These are phyloP conservation scores for Phytophthora constricta DNA, from an alignment of 352 stramenopile genomes.

Conservation along the genomic window DNA sequence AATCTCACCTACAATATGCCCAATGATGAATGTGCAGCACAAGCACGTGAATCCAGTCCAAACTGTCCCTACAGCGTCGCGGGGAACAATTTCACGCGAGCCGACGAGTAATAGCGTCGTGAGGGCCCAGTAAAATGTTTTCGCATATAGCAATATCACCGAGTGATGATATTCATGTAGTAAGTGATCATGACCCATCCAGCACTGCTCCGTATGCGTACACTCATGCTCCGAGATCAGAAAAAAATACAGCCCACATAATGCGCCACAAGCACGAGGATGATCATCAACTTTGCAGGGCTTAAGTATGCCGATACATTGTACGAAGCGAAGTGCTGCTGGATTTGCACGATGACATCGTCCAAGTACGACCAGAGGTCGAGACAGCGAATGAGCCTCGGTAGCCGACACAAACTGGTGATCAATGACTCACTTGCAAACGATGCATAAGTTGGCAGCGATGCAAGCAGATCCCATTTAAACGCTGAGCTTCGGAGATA, in stretches of 20 bases:
- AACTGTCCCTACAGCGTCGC: constrained; percentile 53
- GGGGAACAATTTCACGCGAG: constrained; percentile 64
- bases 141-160: constrained; percentile 56
- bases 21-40: constrained; percentile 72
- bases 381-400: constrained; percentile 44
- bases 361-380: constrained; percentile 48
- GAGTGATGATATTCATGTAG: constrained; percentile 58
- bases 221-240: constrained; percentile 60
- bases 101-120: constrained; percentile 68
- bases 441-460: constrained; percentile 60
- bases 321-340: constrained; percentile 30
- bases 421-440: constrained; percentile 42
- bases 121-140: constrained; percentile 73
- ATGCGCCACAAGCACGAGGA: constrained; percentile 64
- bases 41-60: constrained; percentile 63
- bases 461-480: constrained; percentile 44
- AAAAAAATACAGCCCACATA: constrained; percentile 71
- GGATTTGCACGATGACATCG: constrained; percentile 48
- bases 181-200: constrained; percentile 65
- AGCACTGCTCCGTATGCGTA: constrained; percentile 50
- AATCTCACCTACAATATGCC: constrained; percentile 73
- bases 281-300: constrained; percentile 59
- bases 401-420: constrained; percentile 54
- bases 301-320: constrained; percentile 64
- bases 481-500: constrained; percentile 45